Conservation (phyloP, 140 eudicot species). For the Erigeron philadelphicus region DNA sequence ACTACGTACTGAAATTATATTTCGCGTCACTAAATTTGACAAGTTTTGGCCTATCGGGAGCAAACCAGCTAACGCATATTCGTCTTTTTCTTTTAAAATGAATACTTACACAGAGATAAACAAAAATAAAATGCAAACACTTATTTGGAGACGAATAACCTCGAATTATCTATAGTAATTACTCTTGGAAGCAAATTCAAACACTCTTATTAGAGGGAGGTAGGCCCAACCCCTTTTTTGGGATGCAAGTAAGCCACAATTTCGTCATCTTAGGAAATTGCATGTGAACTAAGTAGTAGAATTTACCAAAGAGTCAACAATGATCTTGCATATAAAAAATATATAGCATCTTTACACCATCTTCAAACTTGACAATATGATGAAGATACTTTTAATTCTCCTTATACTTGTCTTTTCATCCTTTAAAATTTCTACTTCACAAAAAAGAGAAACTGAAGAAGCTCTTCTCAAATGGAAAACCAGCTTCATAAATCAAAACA, state of each 20-base stretch:
- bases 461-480: constrained; percentile 33
- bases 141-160: too few species aligned
- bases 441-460: constrained; percentile 19
- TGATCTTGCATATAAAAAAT: neutral
- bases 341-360: neutral
- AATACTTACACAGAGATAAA: too few species aligned
- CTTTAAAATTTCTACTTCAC: constrained; percentile 10
- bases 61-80: too few species aligned
- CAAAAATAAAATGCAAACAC: too few species aligned
- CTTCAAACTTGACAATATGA: too few species aligned
- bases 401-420: neutral
- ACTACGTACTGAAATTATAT: too few species aligned
- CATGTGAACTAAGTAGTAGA: neutral
- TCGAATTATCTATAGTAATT: too few species aligned
- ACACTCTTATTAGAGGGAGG: neutral
- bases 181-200: too few species aligned
- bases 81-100: too few species aligned
- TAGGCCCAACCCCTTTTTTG: constrained; percentile 2
- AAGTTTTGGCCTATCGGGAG: too few species aligned
- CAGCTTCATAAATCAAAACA: constrained; percentile 25
- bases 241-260: constrained; percentile 13
- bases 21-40: too few species aligned
- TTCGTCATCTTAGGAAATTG: neutral
- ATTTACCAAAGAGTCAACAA: neutral
- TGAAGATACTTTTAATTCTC: neutral